phyloP scores from a whole-genome alignment of 371 early-diverging fungal species.

The Mucor ambiguus region DNA sequence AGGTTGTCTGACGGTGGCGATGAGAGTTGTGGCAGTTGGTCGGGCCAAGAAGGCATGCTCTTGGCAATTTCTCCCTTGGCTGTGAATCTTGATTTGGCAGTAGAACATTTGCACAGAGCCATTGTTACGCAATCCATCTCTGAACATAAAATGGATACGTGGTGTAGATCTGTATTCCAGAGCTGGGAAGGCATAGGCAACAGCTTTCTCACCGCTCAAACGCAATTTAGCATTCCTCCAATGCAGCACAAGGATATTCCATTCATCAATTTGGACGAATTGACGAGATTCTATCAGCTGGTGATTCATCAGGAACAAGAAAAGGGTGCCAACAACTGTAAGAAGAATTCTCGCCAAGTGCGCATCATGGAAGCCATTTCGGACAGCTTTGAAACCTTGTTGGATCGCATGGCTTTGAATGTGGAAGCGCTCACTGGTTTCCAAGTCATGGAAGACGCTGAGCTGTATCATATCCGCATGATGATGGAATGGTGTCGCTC shows the following conservation, averaged over 20 bases:
- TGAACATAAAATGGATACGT: slow-evolving; percentile 22
- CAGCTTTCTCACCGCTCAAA: slow-evolving; percentile 28
- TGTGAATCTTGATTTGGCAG: slow-evolving; percentile 21
- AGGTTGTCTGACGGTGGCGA: neutral
- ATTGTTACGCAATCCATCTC: slow-evolving; percentile 8
- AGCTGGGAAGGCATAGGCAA: slow-evolving; percentile 54
- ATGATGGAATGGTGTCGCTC: slow-evolving; percentile 48
- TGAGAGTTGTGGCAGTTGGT: neutral
- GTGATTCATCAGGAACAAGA: slow-evolving; percentile 9
- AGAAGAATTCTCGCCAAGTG: slow-evolving; percentile 7
- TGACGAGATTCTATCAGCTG: slow-evolving; percentile 18
- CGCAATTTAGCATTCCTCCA: neutral
- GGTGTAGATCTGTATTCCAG: slow-evolving; percentile 46
- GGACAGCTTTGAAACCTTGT: slow-evolving; percentile 43
- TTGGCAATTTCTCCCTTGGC: slow-evolving; percentile 35
- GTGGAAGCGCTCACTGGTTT: slow-evolving; percentile 20
- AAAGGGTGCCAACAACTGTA: neutral
- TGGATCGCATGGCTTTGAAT: slow-evolving; percentile 46
- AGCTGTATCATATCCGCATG: slow-evolving; percentile 14
- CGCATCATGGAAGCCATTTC: slow-evolving; percentile 33
- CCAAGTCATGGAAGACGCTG: slow-evolving; percentile 17
- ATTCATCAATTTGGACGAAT: slow-evolving; percentile 18
- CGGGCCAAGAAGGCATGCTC: slow-evolving; percentile 22
- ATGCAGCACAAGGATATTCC: neutral
- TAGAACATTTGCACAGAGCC: slow-evolving; percentile 23